phyloP scores from a whole-genome alignment of 2,329 filamentous ascomycete genomes.

The Diaporthe velutina region DNA sequence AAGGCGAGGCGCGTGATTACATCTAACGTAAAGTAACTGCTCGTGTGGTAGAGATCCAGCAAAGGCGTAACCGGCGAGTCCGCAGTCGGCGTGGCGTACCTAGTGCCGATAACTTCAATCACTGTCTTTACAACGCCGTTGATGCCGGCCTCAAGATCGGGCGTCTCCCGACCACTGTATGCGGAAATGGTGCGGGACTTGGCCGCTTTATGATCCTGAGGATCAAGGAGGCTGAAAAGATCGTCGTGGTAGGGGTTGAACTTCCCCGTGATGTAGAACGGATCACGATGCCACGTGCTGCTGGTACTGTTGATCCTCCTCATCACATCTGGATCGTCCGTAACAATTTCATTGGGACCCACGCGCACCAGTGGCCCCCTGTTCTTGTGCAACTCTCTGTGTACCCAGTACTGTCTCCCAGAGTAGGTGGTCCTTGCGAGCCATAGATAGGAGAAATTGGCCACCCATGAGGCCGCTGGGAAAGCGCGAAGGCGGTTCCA shows the following conservation, averaged over 20 bases:
- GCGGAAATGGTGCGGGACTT: not conserved
- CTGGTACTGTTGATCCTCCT: not conserved
- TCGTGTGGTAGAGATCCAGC: not conserved
- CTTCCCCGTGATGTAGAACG: not conserved
- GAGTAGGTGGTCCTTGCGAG: not conserved
- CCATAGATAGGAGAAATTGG: not conserved
- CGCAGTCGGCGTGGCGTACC: not conserved
- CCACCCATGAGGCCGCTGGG: not conserved
- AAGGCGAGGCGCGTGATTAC: not conserved
- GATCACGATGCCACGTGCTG: not conserved
- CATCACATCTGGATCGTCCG: not conserved
- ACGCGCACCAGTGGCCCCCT: not conserved
- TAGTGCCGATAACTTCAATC: not conserved
- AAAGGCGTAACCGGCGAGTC: not conserved
- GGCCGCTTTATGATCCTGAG: not conserved
- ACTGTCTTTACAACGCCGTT: not conserved
- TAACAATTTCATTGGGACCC: not conserved
- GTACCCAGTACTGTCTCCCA: not conserved
- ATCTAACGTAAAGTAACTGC: not conserved
- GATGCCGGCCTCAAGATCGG: not conserved
- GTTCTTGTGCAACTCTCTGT: not conserved
- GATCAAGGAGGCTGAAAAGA: not conserved
- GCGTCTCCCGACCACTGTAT: not conserved
- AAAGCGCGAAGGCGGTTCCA: not conserved
- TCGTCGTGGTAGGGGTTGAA: constrained; percentile 2